Evolutionary conservation across 805 yeast genomes (phyloP), one percentile per base, ranked within the genome.

Genomic region (Kuraishia ogatae): DNA sequence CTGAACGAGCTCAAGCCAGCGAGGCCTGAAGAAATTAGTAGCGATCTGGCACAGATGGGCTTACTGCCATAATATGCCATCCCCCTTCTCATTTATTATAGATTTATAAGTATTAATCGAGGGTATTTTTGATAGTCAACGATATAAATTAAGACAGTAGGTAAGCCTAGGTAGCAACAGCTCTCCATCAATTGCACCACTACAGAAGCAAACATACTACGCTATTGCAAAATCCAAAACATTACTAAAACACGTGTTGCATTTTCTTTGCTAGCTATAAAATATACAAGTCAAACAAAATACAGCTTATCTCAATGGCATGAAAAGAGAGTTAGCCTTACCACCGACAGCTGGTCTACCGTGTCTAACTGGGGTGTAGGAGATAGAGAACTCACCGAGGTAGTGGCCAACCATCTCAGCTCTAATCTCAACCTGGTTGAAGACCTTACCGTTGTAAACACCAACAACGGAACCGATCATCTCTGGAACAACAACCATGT

Each of bases 351-450:
- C 63, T 57, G 71, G 64, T 64, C 69, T 70, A 87, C 97, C 97
- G 85, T 96, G 99, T 85, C 96, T 90, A 77, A 93, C 97, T 76
- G 99, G 99, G 79, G 96, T 89, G 85, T 94, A 94, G 71, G 99
- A 83, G 81, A 94, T 94, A 73, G 99, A 93, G 90, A 94, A 94
- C 84, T 94, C 99, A 83, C 97, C 99, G 72, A 94, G 89, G 96
- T 94, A 94, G 88, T 93, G 97, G 77, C 99, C 98, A 76, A 93
- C 92, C 99, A 94, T 94, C 84, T 94, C 99, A 73, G 99, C 97
- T 79, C 83, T 91, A 81, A 94, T 82, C 80, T 94, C 99, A 78
- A 94, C 97, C 71, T 86, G 88, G 96, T 93, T 93, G 96, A 94
- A 94, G 70, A 83, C 89, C 84, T 94, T 94, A 83, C 99, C 99